A percentile compares a stretch with the other conserved stretches of the same genome.
Conservation (phyloP, 495 filamentous ascomycete species). For the Penicillium lividum region DNA sequence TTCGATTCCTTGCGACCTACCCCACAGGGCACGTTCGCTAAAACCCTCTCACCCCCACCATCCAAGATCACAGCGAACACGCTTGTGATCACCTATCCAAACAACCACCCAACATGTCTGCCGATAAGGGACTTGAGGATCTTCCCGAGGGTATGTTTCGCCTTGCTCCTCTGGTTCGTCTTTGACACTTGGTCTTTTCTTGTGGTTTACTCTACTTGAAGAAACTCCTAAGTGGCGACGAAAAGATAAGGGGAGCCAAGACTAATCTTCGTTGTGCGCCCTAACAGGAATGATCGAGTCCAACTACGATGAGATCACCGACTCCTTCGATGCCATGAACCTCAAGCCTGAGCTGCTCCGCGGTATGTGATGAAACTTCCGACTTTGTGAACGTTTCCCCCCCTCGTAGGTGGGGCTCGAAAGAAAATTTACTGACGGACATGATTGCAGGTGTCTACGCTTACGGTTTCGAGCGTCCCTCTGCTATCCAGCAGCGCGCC, state of each 20-base stretch:
- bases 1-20: constrained; percentile 22
- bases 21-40: constrained; percentile 41
- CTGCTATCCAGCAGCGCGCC: constrained; percentile 98
- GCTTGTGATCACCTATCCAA: constrained; percentile 68
- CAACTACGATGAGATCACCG: constrained; percentile 99
- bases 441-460: constrained; percentile 82
- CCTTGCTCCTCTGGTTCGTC: constrained; percentile 11
- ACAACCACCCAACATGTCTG: constrained; percentile 84
- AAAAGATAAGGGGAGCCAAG: background rate
- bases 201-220: background rate
- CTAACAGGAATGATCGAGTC: constrained; percentile 92
- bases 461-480: constrained; percentile 98
- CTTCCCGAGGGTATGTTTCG: constrained; percentile 76
- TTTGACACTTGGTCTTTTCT: background rate
- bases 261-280: background rate
- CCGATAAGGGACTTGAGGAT: constrained; percentile 94
- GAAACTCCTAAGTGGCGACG: background rate
- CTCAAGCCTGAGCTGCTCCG: constrained; percentile 95
- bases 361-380: constrained; percentile 59
- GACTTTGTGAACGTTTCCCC: background rate
- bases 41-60: constrained; percentile 31
- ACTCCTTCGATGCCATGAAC: constrained; percentile 98
- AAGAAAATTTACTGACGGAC: constrained; percentile 34
- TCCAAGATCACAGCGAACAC: constrained; percentile 56
- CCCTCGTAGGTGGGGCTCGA: constrained; percentile 20